Conservation (phyloP, 176 grass and related monocot species). For the Ampelocalamus luodianensis region DNA sequence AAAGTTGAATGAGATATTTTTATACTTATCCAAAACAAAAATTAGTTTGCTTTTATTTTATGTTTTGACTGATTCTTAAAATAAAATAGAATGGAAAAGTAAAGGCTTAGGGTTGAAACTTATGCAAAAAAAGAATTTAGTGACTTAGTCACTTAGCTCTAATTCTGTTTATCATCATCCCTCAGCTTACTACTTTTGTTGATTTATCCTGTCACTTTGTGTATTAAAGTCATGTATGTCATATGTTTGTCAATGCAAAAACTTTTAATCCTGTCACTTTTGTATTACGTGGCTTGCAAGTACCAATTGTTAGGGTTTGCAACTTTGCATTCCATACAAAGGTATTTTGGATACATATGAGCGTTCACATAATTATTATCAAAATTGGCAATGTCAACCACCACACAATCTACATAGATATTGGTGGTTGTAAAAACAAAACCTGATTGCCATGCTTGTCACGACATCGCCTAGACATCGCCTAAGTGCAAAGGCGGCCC, state of each 20-base stretch:
- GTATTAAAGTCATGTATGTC: background rate
- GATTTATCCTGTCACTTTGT: background rate
- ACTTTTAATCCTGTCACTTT: background rate
- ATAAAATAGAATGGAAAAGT: background rate
- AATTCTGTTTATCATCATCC: background rate
- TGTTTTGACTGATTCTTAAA: background rate
- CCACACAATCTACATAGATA: constrained; percentile 7
- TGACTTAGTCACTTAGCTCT: background rate
- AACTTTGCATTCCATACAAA: constrained; percentile 20
- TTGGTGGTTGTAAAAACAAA: background rate
- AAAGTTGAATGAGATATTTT: background rate
- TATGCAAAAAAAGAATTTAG: constrained; percentile 1
- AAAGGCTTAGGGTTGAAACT: background rate
- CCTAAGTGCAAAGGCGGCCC: background rate
- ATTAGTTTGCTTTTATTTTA: constrained; percentile 25
- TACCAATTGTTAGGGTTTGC: constrained; percentile 4
- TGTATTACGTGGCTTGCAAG: constrained; percentile 1
- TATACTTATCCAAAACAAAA: background rate
- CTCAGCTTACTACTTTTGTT: background rate
- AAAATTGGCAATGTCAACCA: constrained; percentile 22
- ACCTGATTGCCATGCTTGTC: background rate
- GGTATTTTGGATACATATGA: background rate
- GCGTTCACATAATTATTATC: background rate
- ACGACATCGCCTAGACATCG: background rate
- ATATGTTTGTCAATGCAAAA: background rate